These are phyloP conservation scores for Uronychia binucleata DNA, from an alignment of 73 alveolate genomes.

Conservation along the genomic window DNA sequence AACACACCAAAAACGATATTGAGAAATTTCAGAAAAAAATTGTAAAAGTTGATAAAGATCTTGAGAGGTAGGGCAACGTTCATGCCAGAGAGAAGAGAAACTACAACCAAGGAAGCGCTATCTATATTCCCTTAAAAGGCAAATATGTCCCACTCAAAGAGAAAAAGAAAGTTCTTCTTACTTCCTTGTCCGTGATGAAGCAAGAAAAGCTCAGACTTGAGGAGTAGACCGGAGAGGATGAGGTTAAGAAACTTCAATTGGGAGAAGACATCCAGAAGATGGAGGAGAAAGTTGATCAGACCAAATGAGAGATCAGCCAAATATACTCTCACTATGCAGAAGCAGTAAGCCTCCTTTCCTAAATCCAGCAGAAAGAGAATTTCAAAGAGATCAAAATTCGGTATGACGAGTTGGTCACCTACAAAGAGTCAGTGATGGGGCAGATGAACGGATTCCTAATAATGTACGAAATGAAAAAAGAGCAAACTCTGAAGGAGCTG, in stretches of 20 bases:
- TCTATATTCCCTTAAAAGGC: not conserved
- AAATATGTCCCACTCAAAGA: not conserved
- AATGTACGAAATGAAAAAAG: constrained; percentile 62
- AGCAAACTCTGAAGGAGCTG: constrained; percentile 57
- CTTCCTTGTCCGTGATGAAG: not conserved
- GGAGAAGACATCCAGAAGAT: not conserved
- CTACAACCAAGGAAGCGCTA: not conserved
- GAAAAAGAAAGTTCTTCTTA: not conserved
- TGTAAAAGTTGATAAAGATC: constrained; percentile 64
- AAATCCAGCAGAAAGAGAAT: not conserved
- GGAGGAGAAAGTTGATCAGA: not conserved
- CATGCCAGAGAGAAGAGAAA: constrained; percentile 8
- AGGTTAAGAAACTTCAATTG: not conserved
- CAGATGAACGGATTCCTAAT: constrained; percentile 60
- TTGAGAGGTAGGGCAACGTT: constrained; percentile 54
- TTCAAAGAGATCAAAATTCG: constrained; percentile 8
- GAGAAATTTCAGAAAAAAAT: constrained; percentile 72
- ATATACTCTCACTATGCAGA: not conserved
- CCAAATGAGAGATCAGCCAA: not conserved
- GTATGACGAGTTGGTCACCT: constrained; percentile 39
- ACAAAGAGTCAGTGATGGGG: constrained; percentile 36
- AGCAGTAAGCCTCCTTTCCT: not conserved
- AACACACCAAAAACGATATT: constrained; percentile 68
- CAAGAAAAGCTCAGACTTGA: not conserved
- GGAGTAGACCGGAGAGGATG: not conserved